Percentiles rank a stretch among this genome's conserved stretches.
Conservation (phyloP, 2,329 filamentous ascomycete species). For the Trichoderma sp. region DNA sequence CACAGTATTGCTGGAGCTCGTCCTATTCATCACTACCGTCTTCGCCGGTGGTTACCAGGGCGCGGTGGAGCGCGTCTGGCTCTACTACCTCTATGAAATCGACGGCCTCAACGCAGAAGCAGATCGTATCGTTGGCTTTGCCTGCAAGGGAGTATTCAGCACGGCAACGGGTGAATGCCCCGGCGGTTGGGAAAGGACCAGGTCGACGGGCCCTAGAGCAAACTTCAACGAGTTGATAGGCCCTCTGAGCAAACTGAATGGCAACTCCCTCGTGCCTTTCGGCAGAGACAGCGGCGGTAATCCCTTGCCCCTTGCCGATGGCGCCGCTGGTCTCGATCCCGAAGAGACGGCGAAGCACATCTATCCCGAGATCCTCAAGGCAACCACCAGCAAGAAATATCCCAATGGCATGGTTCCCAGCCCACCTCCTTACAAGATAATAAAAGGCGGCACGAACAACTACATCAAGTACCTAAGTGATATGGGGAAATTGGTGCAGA, state of each 20-base stretch:
- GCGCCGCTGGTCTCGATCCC: neutral
- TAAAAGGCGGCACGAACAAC: neutral
- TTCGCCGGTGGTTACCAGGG: neutral
- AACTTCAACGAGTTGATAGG: neutral
- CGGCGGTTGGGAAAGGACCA: neutral
- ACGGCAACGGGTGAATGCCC: neutral
- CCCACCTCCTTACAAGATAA: neutral
- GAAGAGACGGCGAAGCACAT: neutral
- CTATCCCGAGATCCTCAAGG: neutral
- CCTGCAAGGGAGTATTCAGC: neutral
- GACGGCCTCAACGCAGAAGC: neutral
- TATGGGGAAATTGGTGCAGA: neutral
- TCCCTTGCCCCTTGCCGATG: neutral
- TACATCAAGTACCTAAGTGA: neutral
- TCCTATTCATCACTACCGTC: neutral
- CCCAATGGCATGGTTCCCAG: neutral
- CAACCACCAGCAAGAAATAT: neutral
- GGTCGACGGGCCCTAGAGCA: neutral
- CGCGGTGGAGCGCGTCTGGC: neutral
- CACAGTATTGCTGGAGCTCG: neutral
- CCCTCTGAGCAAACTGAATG: neutral
- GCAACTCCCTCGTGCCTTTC: neutral
- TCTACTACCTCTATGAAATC: constrained; percentile 6
- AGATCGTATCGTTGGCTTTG: neutral
- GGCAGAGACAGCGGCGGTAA: neutral